Conservation (phyloP, 192 early-diverging fungal species). For the Backusella mclennaniae region DNA sequence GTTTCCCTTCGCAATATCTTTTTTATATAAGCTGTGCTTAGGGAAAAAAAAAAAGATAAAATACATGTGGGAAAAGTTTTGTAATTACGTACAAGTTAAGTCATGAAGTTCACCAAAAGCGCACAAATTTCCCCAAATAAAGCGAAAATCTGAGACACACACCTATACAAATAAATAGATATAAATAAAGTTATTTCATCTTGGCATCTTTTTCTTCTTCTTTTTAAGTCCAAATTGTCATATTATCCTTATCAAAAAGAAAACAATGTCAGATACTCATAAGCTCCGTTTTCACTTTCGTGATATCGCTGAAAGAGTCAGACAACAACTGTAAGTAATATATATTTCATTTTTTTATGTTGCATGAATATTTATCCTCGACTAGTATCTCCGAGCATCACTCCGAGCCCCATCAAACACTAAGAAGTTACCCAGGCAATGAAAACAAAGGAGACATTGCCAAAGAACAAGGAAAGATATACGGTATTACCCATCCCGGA, state of each 20-base stretch:
- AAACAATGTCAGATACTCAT: neutral
- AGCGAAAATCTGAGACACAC: neutral
- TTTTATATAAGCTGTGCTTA: neutral
- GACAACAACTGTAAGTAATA: neutral
- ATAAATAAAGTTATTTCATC: neutral
- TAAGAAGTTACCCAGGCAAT: constrained; percentile 43
- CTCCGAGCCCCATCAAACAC: constrained; percentile 38
- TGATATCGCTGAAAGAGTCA: neutral
- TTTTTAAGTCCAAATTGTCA: neutral
- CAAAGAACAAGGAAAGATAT: constrained; percentile 18
- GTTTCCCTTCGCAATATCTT: neutral
- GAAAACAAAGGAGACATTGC: neutral
- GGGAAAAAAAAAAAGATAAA: neutral
- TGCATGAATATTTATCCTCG: neutral
- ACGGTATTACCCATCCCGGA: constrained; percentile 44
- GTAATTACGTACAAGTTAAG: neutral
- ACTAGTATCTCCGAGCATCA: constrained; percentile 4
- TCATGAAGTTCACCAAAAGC: neutral
- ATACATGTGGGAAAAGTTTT: neutral
- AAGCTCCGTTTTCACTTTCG: neutral
- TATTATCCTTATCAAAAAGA: neutral
- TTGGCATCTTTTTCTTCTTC: neutral
- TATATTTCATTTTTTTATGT: neutral
- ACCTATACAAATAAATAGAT: neutral
- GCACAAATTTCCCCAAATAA: neutral